Evolutionary conservation across 2,329 filamentous ascomycete genomes (phyloP).

Genomic region (Trichoderma arundinaceum): DNA sequence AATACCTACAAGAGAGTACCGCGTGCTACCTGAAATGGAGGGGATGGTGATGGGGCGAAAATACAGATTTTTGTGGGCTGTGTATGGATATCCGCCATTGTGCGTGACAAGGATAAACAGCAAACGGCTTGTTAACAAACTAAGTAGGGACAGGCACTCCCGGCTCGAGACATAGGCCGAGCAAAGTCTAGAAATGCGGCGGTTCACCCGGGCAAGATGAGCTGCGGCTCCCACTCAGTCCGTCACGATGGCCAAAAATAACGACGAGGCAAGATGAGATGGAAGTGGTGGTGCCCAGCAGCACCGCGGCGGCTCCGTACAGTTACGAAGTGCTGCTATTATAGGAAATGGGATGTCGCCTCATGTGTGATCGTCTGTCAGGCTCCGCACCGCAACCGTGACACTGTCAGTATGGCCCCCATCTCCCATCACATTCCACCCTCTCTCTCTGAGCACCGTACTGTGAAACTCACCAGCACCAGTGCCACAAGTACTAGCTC

Average conservation of each 20-base stretch:
- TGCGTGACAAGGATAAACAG: constrained; percentile 23
- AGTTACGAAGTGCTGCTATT: background rate
- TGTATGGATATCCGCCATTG: constrained; percentile 7
- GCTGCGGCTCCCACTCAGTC: background rate
- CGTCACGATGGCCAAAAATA: background rate
- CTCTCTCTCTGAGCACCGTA: constrained; percentile 9
- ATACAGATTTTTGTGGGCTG: constrained; percentile 14
- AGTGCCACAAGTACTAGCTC: constrained; percentile 29
- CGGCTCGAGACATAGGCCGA: background rate
- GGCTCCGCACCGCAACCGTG: constrained; percentile 26
- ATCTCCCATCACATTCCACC: constrained; percentile 18
- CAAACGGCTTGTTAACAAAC: constrained; percentile 7
- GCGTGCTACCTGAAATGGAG: background rate
- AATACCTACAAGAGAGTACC: constrained; percentile 1
- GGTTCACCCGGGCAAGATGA: constrained; percentile 1
- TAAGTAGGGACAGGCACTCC: constrained; percentile 8
- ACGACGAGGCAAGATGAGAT: background rate
- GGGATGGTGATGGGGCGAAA: constrained; percentile 18
- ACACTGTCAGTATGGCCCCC: constrained; percentile 20
- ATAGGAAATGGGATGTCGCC: constrained; percentile 11
- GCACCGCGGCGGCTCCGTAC: background rate
- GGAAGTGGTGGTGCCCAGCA: background rate
- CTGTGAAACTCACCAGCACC: constrained; percentile 17
- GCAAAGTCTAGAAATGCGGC: constrained; percentile 17
- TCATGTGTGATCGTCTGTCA: constrained; percentile 27